Evolutionary conservation across 257 asterid genomes (phyloP), one percentile per base, ranked within the genome.

Genomic region (Salvia splendens): DNA sequence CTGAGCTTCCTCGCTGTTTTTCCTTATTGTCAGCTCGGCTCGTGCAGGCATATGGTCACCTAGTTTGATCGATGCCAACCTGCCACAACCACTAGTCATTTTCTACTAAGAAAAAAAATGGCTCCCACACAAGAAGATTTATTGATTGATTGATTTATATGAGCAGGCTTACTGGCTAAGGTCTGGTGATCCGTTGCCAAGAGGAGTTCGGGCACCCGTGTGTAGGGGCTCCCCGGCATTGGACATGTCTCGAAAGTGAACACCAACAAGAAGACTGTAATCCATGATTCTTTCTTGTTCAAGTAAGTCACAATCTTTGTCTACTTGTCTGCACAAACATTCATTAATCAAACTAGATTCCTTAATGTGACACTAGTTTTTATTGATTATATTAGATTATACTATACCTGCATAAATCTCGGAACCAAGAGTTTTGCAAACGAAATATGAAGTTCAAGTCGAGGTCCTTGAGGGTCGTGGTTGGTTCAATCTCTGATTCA

Each of bases 271-370:
- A 61, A 93, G 99, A 65, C 99, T 93, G 78, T 93, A 93, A 80
- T 93, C 97, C 99, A 93, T 93, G 20, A 93, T 90, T 47, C 97
- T 85, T 81, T 86, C 99, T 55, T 90, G 96, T 76, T 89, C 99
- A 65, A 93, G 99, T 78, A 93, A 90, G 61, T 93, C 99, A 61
- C 91, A 81, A 77, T 93, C 99, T 68, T 66, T 77, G 74, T 93
- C 91, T 73, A 90, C 95, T 82, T 93, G 99, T 75, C 99, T 93
- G 96, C 91, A 69, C 38, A 42, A 20, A 6, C 9, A 38, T 38
- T 5, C 8, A 38, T 5, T 24, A 17, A 17, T 17, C 7, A 6
- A 6, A 38, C 1, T 7, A 40, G 8, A 40, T 40, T 40, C 45
- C 45, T 40, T 40, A 40, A 8, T 40, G 10, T 40, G 10, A 7